phyloP scores from a whole-genome alignment of 306 rosid genomes.

The Trifolium repens region DNA sequence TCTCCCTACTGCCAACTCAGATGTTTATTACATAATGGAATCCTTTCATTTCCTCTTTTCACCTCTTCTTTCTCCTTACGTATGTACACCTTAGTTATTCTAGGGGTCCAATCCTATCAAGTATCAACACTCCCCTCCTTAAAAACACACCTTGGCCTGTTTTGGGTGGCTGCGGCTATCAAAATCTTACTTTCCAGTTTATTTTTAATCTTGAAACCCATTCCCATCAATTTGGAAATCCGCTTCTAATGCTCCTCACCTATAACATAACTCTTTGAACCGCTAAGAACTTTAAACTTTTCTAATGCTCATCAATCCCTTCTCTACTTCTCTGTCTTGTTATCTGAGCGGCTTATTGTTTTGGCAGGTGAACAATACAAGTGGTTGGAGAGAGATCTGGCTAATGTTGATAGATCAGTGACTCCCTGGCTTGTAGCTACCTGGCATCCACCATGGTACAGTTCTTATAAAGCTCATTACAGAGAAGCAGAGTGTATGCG shows the following conservation, averaged over 20 bases:
- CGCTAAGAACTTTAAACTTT: background rate
- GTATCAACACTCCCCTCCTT: background rate
- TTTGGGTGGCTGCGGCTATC: background rate
- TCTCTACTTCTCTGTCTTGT: background rate
- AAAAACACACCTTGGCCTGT: background rate
- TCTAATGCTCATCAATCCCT: background rate
- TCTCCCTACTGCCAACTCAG: background rate
- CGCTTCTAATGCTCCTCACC: background rate
- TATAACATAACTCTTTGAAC: background rate
- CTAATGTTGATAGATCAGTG: slow-evolving; percentile 59
- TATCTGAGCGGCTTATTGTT: slow-evolving; percentile 21
- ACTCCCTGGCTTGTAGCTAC: slow-evolving; percentile 90
- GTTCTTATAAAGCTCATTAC: slow-evolving; percentile 73
- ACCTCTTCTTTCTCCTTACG: background rate
- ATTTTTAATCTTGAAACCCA: background rate
- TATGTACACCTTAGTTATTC: background rate
- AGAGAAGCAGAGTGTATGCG: slow-evolving; percentile 90
- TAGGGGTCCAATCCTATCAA: background rate
- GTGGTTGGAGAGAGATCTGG: slow-evolving; percentile 89
- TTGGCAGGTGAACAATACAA: slow-evolving; percentile 69
- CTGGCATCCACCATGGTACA: slow-evolving; percentile 95
- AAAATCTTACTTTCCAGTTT: background rate
- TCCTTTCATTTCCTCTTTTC: background rate
- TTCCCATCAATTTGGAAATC: background rate
- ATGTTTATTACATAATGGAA: background rate